Conservation (phyloP, 257 asterid genomes). For the Solanum corneliomulleri region DNA sequence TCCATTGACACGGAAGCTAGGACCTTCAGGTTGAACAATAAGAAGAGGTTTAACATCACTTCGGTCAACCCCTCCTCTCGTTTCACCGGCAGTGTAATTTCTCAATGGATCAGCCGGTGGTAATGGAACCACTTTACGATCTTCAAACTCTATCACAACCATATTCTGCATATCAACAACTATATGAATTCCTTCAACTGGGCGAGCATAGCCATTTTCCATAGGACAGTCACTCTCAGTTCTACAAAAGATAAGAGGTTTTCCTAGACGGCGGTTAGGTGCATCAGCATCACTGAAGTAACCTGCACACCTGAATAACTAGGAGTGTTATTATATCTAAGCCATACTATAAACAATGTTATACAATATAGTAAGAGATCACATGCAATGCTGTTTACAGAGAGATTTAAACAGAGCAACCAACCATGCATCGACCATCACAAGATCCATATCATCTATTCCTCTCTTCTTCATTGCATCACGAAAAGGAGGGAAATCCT, state of each 20-base stretch:
- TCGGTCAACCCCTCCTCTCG: constrained; percentile 21
- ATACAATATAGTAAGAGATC: background rate
- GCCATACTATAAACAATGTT: background rate
- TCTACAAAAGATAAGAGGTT: constrained; percentile 47
- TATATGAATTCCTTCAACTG: constrained; percentile 21
- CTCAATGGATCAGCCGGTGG: constrained; percentile 41
- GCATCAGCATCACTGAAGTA: constrained; percentile 48
- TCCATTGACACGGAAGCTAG: constrained; percentile 20
- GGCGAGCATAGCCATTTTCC: constrained; percentile 25
- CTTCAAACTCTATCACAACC: constrained; percentile 45
- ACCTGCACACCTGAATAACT: constrained; percentile 43
- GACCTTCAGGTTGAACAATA: constrained; percentile 20
- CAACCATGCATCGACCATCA: constrained; percentile 26
- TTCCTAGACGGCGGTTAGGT: constrained; percentile 46
- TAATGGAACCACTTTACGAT: constrained; percentile 44
- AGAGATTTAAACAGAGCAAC: background rate
- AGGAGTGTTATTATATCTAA: background rate
- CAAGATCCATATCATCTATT: constrained; percentile 22
- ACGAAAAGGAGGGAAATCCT: constrained; percentile 19
- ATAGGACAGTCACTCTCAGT: constrained; percentile 23
- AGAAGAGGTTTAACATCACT: constrained; percentile 22
- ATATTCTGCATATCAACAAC: constrained; percentile 51
- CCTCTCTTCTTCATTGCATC: constrained; percentile 25
- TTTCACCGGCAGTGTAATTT: constrained; percentile 18
- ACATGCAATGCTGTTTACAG: background rate